Evolutionary conservation across 1,139 yeast genomes (phyloP).

Genomic region (Ogataea hybrid): DNA sequence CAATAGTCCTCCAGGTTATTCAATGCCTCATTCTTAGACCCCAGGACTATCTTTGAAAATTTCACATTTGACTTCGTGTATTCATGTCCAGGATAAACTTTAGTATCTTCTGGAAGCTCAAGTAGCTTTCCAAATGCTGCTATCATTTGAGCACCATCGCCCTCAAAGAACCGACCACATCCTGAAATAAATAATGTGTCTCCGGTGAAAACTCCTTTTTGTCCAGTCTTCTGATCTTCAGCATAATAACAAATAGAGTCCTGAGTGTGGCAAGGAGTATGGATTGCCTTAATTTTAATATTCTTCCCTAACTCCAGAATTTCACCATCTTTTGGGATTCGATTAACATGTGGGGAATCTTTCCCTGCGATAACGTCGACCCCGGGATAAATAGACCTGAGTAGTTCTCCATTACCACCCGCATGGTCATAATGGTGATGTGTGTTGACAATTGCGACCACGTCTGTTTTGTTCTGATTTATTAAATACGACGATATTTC

Average conservation of each 20-base stretch:
- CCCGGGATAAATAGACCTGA: slow-evolving; percentile 39
- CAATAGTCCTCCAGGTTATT: slow-evolving; percentile 51
- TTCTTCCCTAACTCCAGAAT: slow-evolving; percentile 60
- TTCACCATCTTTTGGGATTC: slow-evolving; percentile 66
- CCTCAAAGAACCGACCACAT: slow-evolving; percentile 96
- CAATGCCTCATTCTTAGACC: slow-evolving; percentile 49
- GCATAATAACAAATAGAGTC: slow-evolving; percentile 89
- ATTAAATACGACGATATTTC: slow-evolving; percentile 39
- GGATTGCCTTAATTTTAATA: slow-evolving; percentile 73
- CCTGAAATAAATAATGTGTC: slow-evolving; percentile 94
- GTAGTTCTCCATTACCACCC: slow-evolving; percentile 68
- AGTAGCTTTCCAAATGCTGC: slow-evolving; percentile 59
- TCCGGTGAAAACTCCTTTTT: slow-evolving; percentile 86
- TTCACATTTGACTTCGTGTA: slow-evolving; percentile 80
- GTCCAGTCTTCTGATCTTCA: slow-evolving; percentile 55
- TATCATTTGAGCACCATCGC: slow-evolving; percentile 80
- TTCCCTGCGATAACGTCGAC: slow-evolving; percentile 84
- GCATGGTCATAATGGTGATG: slow-evolving; percentile 96
- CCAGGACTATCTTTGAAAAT: slow-evolving; percentile 67
- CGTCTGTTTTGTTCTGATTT: slow-evolving; percentile 36
- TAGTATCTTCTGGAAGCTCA: slow-evolving; percentile 61
- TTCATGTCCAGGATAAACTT: slow-evolving; percentile 93
- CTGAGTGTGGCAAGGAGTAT: slow-evolving; percentile 97
- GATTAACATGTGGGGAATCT: slow-evolving; percentile 67
- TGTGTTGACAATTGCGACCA: slow-evolving; percentile 83